phyloP scores from a whole-genome alignment of 805 yeast species.

The Helenozyma baotianmanensis region DNA sequence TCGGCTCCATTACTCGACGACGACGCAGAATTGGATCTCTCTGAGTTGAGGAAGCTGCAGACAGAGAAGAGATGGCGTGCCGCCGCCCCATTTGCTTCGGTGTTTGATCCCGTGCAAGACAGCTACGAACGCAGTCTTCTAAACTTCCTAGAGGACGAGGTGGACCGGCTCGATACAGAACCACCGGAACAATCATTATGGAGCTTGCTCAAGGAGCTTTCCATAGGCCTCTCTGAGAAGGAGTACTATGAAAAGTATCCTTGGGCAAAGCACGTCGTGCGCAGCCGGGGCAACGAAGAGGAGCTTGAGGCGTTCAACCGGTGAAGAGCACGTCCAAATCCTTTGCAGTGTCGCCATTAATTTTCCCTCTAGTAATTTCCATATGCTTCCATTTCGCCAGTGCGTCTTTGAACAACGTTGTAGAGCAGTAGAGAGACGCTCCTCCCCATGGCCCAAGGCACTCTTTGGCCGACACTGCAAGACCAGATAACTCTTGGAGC shows the following conservation, averaged over 20 bases:
- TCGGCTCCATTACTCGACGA: slow-evolving; percentile 13
- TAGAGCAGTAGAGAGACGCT: slow-evolving; percentile 17
- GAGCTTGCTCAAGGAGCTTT: slow-evolving; percentile 6
- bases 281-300: slow-evolving; percentile 2
- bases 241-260: slow-evolving; percentile 14
- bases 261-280: slow-evolving; percentile 13
- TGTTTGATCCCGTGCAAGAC: slow-evolving; percentile 5
- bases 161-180: slow-evolving; percentile 9
- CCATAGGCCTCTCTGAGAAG: slow-evolving; percentile 10
- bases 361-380: slow-evolving; percentile 7
- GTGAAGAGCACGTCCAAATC: too few relatives aligned
- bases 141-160: slow-evolving; percentile 13
- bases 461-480: slow-evolving; percentile 6
- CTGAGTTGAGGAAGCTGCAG: slow-evolving; percentile 5
- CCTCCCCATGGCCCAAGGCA: slow-evolving; percentile 16
- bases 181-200: slow-evolving; percentile 4
- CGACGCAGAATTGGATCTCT: slow-evolving; percentile 11
- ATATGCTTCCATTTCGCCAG: slow-evolving; percentile 11
- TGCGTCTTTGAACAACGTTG: slow-evolving; percentile 10
- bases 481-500: slow-evolving; percentile 2
- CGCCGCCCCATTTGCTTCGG: slow-evolving; percentile 15
- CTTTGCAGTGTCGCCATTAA: too few relatives aligned
- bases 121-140: slow-evolving; percentile 11
- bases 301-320: too few relatives aligned
- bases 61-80: slow-evolving; percentile 8